Base-by-base conservation (phyloP, 495 filamentous ascomycete species). In the Penicillium samsonianum region DNA sequence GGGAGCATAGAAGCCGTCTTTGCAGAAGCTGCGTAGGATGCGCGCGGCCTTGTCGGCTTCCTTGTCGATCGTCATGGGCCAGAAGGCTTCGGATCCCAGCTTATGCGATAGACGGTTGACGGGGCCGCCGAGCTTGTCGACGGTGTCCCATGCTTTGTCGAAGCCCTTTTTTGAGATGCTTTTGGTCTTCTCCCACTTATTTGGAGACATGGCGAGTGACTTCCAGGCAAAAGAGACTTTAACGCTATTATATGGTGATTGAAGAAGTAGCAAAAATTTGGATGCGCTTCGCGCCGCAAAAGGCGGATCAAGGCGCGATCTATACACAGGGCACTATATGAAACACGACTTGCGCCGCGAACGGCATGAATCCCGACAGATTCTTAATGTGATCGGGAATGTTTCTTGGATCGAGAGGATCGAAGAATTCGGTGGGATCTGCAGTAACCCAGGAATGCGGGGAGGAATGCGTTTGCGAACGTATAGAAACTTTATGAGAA, bases 11-110 rank as follows among this genome's bases (percentile, higher is more conserved):
- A 88, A 87, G 12, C 85, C 85, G 77, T 88, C 85, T 65, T 82
- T 89, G 75, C 89, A 92, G 69, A 92, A 94, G 59, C 85, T 88
- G 63, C 84, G 80, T 33, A 94, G 67, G 42, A 94, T 92, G 10
- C 90, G 80, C 38, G 90, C 90, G 6, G 88, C 89, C 72, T 94
- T 92, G 70, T 92, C 87, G 70, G 82, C 84, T 75, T 94, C 90
- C 62, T 86, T 88, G 60, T 92, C 90, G 55, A 92, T 76, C 14
- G 79, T 84, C 57, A 87, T 90, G 12, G 90, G 90, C 89, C 89
- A 91, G 67, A 92, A 91, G 4, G 88, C 87, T 66, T 94, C 90
- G 25, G 82, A 80, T 46, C 89, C 89, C 11, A 92, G 74, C 57
- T 82, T 84, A 71, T 92, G 89, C 12, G 84, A 86, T 2, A 91